Conservation (phyloP, 495 filamentous ascomycete species). For the Aspergillus taichungensis region DNA sequence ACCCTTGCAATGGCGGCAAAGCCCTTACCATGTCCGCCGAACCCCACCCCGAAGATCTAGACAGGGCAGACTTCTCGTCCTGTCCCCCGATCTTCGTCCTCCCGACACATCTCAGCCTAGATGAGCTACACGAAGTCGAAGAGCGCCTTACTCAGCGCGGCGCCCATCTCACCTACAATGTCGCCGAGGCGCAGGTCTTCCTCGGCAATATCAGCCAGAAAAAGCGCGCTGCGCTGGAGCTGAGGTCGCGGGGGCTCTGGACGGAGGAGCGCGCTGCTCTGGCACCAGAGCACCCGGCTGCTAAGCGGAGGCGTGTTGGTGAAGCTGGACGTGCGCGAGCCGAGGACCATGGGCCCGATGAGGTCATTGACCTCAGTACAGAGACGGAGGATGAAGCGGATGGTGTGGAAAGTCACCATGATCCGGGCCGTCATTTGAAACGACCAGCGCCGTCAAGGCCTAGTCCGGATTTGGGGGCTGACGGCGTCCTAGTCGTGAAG, state of each 20-base stretch:
- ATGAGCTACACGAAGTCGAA: conserved; percentile 55
- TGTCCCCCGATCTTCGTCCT: conserved; percentile 66
- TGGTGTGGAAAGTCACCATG: conserved; percentile 5
- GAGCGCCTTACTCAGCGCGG: conserved; percentile 45
- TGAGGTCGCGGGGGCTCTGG: conserved; percentile 55
- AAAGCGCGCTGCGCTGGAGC: conserved; percentile 66
- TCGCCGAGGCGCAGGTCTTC: conserved; percentile 62
- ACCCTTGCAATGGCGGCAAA: too few relatives aligned
- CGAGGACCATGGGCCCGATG: not conserved
- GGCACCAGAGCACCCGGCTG: conserved; percentile 6
- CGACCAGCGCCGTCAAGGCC: not conserved
- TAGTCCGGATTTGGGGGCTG: not conserved
- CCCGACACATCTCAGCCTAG: conserved; percentile 53
- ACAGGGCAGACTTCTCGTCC: conserved; percentile 7
- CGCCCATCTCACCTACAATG: conserved; percentile 60
- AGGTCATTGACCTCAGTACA: conserved; percentile 21
- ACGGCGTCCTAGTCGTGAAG: conserved; percentile 58
- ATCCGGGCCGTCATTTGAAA: conserved; percentile 3
- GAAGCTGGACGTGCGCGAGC: not conserved
- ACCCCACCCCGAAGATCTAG: too few relatives aligned
- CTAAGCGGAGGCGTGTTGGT: conserved; percentile 17
- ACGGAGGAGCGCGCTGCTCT: conserved; percentile 41
- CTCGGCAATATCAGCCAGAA: conserved; percentile 62
- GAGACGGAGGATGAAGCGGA: conserved; percentile 27
- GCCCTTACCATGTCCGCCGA: too few relatives aligned